Evolutionary conservation across 2,329 filamentous ascomycete genomes (phyloP), one percentile per base, ranked within the genome.

Genomic region (Paraphaeosphaeria minitans): DNA sequence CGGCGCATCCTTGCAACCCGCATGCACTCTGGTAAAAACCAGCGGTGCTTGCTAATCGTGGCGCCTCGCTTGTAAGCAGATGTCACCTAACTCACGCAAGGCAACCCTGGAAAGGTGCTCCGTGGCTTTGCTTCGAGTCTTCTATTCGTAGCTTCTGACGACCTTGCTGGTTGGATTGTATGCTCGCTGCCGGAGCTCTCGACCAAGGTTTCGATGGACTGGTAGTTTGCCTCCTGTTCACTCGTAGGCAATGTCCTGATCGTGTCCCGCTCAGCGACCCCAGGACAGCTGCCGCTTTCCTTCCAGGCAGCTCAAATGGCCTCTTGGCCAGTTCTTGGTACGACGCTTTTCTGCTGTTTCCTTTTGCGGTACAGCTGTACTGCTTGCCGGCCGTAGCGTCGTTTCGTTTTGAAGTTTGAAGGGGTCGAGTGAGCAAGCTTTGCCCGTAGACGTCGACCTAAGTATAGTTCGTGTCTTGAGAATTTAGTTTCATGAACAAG

Each of bases 281-380:
- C 14, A 50, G 4, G 16, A 37, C 37, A 10, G 43, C 53, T 16
- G 4, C 9, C 12, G 45, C 33, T 1, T 14, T 42, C 1, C 53
- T 45, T 43, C 35, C 22, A 13, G 51, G 2, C 8, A 12, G 29
- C 14, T 54, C 39, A 29, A 53, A 39, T 5, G n/a, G 29, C 29
- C 10, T 57, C 27, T 58, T 64, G 6, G 42, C 53, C 21, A 35
- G 41, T 24, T 62, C 45, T 6, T 66, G 39, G 10, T 55, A 52
- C 8, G 52, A 46, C 3, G 31, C 22, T 49, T 19, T 62, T 66
- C 48, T 56, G 50, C 21, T 61, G 50, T 39, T 47, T 67, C 59
- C 45, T 53, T 35, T 67, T 67, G 45, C 63, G 60, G 22, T 66
- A 65, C 21, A 47, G 49, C 52, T 65, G 65, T n/a, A 64, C 64